These are phyloP conservation scores for Trichoderma guizhouense DNA, from an alignment of 2,329 filamentous ascomycete genomes.

Conservation along the genomic window DNA sequence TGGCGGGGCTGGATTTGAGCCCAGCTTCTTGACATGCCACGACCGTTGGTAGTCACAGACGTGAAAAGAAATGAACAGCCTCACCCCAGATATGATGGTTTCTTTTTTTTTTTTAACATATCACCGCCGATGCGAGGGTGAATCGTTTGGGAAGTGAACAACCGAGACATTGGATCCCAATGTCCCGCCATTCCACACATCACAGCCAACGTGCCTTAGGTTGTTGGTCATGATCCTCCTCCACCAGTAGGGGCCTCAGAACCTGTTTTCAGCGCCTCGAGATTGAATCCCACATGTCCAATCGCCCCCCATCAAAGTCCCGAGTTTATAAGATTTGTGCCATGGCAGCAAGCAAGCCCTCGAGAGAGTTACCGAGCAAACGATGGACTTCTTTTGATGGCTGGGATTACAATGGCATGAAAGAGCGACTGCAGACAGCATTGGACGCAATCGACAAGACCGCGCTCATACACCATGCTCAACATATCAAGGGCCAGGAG, in stretches of 20 bases:
- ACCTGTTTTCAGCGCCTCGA: background rate
- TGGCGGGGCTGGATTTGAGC: background rate
- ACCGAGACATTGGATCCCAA: background rate
- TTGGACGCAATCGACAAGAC: background rate
- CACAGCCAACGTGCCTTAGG: background rate
- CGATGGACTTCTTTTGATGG: background rate
- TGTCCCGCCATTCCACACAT: background rate
- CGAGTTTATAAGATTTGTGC: background rate
- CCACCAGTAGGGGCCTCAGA: background rate
- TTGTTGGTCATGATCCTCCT: background rate
- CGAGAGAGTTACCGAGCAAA: background rate
- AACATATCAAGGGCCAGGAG: too few relatives aligned
- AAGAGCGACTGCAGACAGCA: background rate
- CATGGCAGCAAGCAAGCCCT: background rate
- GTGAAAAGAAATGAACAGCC: background rate
- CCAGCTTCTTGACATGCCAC: background rate
- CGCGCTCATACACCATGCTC: background rate
- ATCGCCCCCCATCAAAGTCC: background rate
- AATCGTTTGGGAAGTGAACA: background rate
- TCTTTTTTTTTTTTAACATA: background rate
- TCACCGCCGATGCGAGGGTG: background rate
- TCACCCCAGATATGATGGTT: background rate
- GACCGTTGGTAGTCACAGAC: background rate
- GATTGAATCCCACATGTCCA: background rate
- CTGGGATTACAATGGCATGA: background rate